Evolutionary conservation across 257 asterid genomes (phyloP), one percentile per base, ranked within the genome.

Genomic region (Scutellaria minor): DNA sequence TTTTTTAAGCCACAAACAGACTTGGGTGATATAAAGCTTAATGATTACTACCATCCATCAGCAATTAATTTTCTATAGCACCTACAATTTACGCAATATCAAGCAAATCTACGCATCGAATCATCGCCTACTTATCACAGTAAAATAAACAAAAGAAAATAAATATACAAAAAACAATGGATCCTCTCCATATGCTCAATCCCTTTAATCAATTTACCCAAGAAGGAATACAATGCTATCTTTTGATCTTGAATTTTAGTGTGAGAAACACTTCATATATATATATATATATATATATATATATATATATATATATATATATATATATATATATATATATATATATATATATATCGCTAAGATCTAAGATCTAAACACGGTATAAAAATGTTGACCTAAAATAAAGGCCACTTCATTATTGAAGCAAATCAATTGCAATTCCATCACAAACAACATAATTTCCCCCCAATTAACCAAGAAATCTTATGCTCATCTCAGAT

Each of bases 121-220:
- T 27, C 2, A 22, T 48, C 14, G 54, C 66, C 44, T 51, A 62
- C 50, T 35, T 42, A 37, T 14, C 67, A n/a, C 39, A 37, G 67
- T 53, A 11, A 27, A 24, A 69, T 50, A 41, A 27, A 31, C 35
- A 52, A 9, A 0, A 66, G 18, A 70, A n/a, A 37, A 47, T 0
- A 46, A 55, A 56, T 20, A 18, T 2, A 44, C 39, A 14, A n/a
- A 18, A 50, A 53, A 27, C 40, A 41, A 63, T 13, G 69, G 20
- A 57, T 11, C 20, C n/a, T 37, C 53, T 74, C 46, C 67, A 11
- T 72, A 39, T 37, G 63, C 52, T 58, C 55, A 50, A 15, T 62
- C 48, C 54, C 14, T 64, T 40, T 39, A 27, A 50, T 42, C 20
- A 20, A 59, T 9, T 42, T 60, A 50, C 31, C 15, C 7, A 42